Percentiles rank a stretch among this genome's conserved stretches.
These are phyloP conservation scores for Lodderomyces jiufengensis DNA, from an alignment of 1,139 yeast genomes.

Conservation along the genomic window DNA sequence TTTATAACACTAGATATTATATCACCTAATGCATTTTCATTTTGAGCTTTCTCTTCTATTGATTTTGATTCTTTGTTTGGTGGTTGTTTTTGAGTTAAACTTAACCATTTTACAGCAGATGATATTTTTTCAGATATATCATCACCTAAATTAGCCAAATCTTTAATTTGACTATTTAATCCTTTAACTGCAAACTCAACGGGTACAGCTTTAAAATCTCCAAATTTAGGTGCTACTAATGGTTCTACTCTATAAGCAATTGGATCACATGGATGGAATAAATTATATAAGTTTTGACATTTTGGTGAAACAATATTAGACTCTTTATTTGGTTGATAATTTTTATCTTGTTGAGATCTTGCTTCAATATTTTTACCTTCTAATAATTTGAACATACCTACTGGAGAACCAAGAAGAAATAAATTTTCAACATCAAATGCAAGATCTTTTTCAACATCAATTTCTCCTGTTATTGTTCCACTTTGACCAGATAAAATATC, in stretches of 20 bases:
- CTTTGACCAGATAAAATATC: slow-evolving; percentile 70
- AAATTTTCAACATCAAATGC: slow-evolving; percentile 70
- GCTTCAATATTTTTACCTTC: slow-evolving; percentile 53
- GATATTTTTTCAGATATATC: slow-evolving; percentile 43
- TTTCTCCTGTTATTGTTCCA: slow-evolving; percentile 17
- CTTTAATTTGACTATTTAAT: slow-evolving; percentile 41
- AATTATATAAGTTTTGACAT: slow-evolving; percentile 62
- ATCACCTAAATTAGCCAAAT: slow-evolving; percentile 38
- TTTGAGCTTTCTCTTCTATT: slow-evolving; percentile 21
- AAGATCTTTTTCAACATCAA: slow-evolving; percentile 34
- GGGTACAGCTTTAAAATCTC: slow-evolving; percentile 56
- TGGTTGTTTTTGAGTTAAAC: slow-evolving; percentile 15
- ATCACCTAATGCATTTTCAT: slow-evolving; percentile 46
- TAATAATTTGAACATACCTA: slow-evolving; percentile 77
- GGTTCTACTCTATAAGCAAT: slow-evolving; percentile 88
- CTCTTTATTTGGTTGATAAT: slow-evolving; percentile 15
- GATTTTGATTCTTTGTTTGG: slow-evolving; percentile 10
- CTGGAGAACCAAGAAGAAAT: slow-evolving; percentile 86
- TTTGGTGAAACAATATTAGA: slow-evolving; percentile 39
- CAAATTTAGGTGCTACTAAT: slow-evolving; percentile 52
- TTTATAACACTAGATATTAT: slow-evolving; percentile 30
- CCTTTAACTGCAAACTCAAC: slow-evolving; percentile 55
- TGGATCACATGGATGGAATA: slow-evolving; percentile 88
- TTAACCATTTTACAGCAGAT: slow-evolving; percentile 47
- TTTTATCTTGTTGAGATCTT: slow-evolving; percentile 17